These are phyloP conservation scores for Lasiodiplodia citricola DNA, from an alignment of 2,329 filamentous ascomycete species.

Conservation along the genomic window DNA sequence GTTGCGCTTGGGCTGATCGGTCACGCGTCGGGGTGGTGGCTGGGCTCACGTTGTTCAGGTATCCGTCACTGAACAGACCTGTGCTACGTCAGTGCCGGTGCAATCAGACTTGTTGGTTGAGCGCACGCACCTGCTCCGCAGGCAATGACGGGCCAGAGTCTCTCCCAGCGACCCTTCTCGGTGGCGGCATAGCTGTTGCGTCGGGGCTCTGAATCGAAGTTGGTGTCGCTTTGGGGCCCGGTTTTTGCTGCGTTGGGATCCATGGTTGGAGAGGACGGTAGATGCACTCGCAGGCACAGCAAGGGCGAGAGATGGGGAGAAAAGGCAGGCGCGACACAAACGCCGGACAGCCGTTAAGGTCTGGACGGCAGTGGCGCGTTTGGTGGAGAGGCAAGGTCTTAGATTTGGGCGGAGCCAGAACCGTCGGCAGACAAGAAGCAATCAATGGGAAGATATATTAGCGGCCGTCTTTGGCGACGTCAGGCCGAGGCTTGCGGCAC, in stretches of 20 bases:
- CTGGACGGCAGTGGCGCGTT: neutral
- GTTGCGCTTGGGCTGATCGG: neutral
- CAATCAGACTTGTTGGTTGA: no score
- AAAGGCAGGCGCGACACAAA: neutral
- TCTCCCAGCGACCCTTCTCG: conserved; percentile 46
- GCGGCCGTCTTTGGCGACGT: neutral
- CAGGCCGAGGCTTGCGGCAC: conserved; percentile 1
- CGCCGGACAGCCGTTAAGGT: neutral
- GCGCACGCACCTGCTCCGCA: conserved; percentile 60
- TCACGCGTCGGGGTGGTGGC: neutral
- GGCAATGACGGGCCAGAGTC: conserved; percentile 77
- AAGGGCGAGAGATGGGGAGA: neutral
- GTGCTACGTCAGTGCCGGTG: conserved; percentile 49
- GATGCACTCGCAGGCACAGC: neutral
- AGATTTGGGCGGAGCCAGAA: neutral
- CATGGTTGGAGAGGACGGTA: neutral
- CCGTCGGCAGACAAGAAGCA: neutral
- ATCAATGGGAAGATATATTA: neutral
- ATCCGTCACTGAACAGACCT: conserved; percentile 89
- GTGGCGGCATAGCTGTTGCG: conserved; percentile 31
- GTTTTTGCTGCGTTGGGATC: conserved; percentile 2
- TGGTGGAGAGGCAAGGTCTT: conserved; percentile 3
- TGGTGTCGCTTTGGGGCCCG: conserved; percentile 10
- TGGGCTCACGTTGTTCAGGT: conserved; percentile 78
- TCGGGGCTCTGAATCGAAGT: conserved; percentile 1